Conservation (phyloP, 1,139 yeast species). For the Keqinozyma sinolaborantium region DNA sequence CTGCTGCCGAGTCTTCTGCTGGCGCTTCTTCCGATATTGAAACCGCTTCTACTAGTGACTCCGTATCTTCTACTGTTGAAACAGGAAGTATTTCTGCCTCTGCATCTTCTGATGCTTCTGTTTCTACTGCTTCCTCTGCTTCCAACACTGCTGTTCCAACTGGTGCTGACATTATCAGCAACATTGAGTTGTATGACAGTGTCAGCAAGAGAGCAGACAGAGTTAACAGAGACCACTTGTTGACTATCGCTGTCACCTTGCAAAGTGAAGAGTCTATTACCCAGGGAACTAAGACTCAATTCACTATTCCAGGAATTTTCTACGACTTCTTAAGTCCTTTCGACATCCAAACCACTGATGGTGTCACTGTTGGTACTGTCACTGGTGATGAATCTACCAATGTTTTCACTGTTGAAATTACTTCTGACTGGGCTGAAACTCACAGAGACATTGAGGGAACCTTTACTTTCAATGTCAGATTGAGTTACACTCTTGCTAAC, state of each 20-base stretch:
- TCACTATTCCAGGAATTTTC: not conserved
- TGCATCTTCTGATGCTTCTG: not conserved
- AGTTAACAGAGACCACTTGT: not conserved
- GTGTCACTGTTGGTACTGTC: conserved; percentile 1
- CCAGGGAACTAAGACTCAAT: not conserved
- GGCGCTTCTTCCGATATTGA: not conserved
- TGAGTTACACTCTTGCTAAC: not conserved
- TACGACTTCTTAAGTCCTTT: not conserved
- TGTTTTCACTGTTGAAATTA: not conserved
- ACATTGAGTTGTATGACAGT: not conserved
- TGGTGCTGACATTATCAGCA: not conserved
- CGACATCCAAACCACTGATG: not conserved
- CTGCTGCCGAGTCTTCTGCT: not conserved
- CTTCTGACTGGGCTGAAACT: not conserved
- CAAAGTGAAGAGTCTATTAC: not conserved
- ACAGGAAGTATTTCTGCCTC: not conserved
- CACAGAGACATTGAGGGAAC: not conserved
- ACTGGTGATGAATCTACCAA: conserved; percentile 1
- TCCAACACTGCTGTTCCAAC: not conserved
- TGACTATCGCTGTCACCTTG: not conserved
- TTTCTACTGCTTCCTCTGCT: not conserved
- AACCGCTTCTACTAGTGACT: not conserved
- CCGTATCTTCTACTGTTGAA: not conserved
- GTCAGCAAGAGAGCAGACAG: not conserved
- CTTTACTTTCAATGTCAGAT: not conserved